Percentiles rank a stretch among this genome's conserved stretches.
Conservation (phyloP, 257 asterid genomes). For the Solanum tarijense region DNA sequence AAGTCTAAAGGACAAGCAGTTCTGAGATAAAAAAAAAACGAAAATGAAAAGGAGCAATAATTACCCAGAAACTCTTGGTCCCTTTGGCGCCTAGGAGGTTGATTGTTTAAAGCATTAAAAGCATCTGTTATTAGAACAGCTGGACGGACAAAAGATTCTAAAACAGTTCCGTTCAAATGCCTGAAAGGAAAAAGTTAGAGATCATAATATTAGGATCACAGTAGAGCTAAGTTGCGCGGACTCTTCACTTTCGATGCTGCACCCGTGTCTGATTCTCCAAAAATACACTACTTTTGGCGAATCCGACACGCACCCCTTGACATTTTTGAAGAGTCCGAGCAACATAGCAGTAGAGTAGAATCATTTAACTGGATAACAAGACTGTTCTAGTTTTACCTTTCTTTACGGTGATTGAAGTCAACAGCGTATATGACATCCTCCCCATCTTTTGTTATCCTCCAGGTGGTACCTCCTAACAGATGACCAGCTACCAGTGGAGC, state of each 20-base stretch:
- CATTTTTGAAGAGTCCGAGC: too few species aligned
- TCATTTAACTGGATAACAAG: not conserved
- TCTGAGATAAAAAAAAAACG: not conserved
- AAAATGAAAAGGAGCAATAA: constrained; percentile 3
- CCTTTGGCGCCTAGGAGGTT: constrained; percentile 86
- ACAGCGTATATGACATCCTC: constrained; percentile 98
- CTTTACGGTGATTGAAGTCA: constrained; percentile 96
- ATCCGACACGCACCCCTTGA: too few species aligned
- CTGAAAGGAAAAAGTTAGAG: constrained; percentile 33
- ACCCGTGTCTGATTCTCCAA: too few species aligned
- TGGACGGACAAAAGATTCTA: constrained; percentile 97
- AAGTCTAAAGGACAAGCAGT: not conserved
- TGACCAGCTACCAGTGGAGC: constrained; percentile 99
- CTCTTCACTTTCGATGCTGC: too few species aligned
- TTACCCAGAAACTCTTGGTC: constrained; percentile 95
- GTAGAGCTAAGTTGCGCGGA: not conserved
- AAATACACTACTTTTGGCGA: too few species aligned
- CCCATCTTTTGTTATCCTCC: constrained; percentile 98
- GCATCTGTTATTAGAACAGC: constrained; percentile 94
- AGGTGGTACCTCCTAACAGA: constrained; percentile 86
- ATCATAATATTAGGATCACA: not conserved
- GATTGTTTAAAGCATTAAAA: constrained; percentile 83
- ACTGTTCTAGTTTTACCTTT: constrained; percentile 39
- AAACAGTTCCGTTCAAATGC: constrained; percentile 86
- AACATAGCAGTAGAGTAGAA: not conserved